Evolutionary conservation across 805 yeast genomes (phyloP), one percentile per base, ranked within the genome.

Genomic region (Candida silvatica): DNA sequence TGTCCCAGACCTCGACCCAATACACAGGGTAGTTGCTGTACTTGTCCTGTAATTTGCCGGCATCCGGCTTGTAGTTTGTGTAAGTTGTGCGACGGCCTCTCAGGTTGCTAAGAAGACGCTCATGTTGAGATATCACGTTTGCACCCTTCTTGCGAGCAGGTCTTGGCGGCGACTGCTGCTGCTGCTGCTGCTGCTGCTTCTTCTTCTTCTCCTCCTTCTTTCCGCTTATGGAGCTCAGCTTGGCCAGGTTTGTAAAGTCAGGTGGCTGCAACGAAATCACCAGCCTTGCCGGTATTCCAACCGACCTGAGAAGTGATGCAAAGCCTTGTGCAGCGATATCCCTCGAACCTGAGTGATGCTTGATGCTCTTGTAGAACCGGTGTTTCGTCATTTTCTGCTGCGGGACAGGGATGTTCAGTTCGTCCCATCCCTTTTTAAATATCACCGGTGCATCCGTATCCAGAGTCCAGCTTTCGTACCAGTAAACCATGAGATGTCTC

Each of bases 1-100:
- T 69, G 52, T 90, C 88, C 95, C 95, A 90, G 0, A 83, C 95
- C 53, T 92, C 98, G 17, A 77, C 77, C 98, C 98, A 92, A 50
- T 80, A 87, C 0, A 87, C 67, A 0, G 97, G 97, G 48, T 64
- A 80, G 6, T 40, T 37, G 2, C 43, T 43, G 17, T 22, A 31
- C 22, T 36, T 33, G 6, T 33, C 36, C 1, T 24, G 4, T 11
- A 27, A 27, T 14, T 41, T 41, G 15, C 33, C 38, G 38, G 9
- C 37, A 31, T 8, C 41, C 15, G 29, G 33, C 19, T 36, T 20
- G 22, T 20, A 35, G 31, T 42, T 43, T 4, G 47, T 36, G 35
- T 43, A 49, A 5, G 51, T 24, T 27, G 47, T 40, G 35, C 40
- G 39, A 34, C 44, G 54, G 29, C 48, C 52, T 30, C 59, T 38